Base-by-base conservation (phyloP, 164 flowering plant genomes). In the Dillenia suffruticosa region DNA sequence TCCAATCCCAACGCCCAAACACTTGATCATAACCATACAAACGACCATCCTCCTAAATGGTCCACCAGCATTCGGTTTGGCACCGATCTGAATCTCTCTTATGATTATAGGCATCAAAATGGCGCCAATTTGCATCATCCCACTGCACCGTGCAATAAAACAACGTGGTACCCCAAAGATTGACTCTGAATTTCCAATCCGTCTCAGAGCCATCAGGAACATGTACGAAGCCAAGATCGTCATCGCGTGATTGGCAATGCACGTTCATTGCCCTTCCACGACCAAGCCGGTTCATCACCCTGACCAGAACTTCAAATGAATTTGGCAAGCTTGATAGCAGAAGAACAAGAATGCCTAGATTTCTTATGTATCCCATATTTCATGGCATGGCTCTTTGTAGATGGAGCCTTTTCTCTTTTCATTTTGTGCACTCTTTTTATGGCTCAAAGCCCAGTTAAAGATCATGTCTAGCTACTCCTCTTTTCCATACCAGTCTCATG, bases 101-200 rank as follows among this genome's bases (percentile, higher is more conserved):
- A 10, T 53, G 40, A 2, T 58, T 44, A 15, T 61, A 72, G 7
- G 66, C 69, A 68, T 68, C 72, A 24, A 68, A 72, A 64, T 60
- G 69, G 15, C 53, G 61, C 72, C 63, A 58, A 0, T 19, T 49
- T 8, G 59, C 43, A 17, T 49, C 17, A 8, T 52, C 50, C 71
- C 71, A 68, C 51, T 65, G 60, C 19, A 72, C 66, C 1, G 61
- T 54, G 19, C 78, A 70, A 22, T 45, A 70, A 53, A 68, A 70
- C 50, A 68, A 16, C 0, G 78, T 74, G 2, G 70, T 68, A 8
- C 65, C 58, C 54, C 65, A 64, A 7, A 68, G 26, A 22, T 68
- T 71, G 19, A 56, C 54, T 9, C 50, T 3, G 49, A 74, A 70
- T 3, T 10, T 22, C 78, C 74, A 74, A 9, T 43, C 54, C 2